Evolutionary conservation across 2,329 filamentous ascomycete genomes (phyloP), one percentile per base, ranked within the genome.

Genomic region (Amphichorda felina): DNA sequence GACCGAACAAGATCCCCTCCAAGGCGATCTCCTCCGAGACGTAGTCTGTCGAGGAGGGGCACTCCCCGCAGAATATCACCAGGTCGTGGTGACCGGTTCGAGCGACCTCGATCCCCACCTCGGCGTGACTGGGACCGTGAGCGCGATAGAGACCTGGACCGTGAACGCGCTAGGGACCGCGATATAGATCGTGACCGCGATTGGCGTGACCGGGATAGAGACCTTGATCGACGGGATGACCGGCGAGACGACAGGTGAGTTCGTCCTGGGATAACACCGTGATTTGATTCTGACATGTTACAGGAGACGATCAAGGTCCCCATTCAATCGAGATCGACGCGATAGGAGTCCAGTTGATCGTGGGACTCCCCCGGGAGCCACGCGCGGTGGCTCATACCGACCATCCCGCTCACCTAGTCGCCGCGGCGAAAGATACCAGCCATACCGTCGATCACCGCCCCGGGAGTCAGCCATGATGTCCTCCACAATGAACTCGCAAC

Each of bases 221-320:
- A 38, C 9, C 14, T 26, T 30, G 62, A 59, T 36, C 56, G 53
- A 36, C 61, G 64, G 11, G 63, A 68, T 37, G 59, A 63, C 25
- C 55, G 60, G 55, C 59, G 40, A 47, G 50, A 41, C 21, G 40
- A 41, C 11, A 35, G 35, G 37, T 41, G 33, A 8, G 40, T 33
- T 26, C 21, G 10, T 24, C 21, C 21, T 24, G 6, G 38, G 31
- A 28, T 3, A 24, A 6, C 21, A 24, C 21, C 10, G 6, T 24
- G 7, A 17, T 38, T 21, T 9, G n/a, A 22, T 4, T 24, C 43
- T 50, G 37, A 53, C 40, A 41, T 31, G 40, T 24, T 38, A 42
- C 43, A 70, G 68, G 51, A 62, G 68, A 41, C 60, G 71, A 45
- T 75, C 72, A 17, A 62, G 72, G 33, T 75, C 71, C 24, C 70